Percentiles rank a stretch among this genome's conserved stretches.
phyloP scores from a whole-genome alignment of 139 green algal species.

The Ulvella scutata region DNA sequence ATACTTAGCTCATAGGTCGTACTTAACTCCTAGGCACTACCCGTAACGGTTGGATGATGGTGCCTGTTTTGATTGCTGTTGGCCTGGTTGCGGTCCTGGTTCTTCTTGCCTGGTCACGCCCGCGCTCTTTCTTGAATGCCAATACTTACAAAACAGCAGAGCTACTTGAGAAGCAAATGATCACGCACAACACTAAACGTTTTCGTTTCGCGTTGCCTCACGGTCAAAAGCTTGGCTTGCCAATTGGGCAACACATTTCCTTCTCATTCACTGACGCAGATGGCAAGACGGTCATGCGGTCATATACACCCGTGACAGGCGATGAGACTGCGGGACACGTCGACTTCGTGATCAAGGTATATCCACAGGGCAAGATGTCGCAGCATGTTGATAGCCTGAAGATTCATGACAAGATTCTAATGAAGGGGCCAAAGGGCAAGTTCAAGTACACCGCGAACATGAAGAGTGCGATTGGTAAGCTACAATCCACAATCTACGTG shows the following conservation, averaged over 20 bases:
- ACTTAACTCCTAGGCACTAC: too few species aligned
- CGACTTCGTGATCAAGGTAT: slow-evolving; percentile 85
- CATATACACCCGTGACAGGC: slow-evolving; percentile 64
- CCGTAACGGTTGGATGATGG: too few species aligned
- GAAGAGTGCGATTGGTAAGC: slow-evolving; percentile 47
- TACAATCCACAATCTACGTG: background rate
- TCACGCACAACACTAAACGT: slow-evolving; percentile 48
- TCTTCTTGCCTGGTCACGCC: background rate
- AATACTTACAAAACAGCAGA: slow-evolving; percentile 24
- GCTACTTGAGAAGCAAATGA: slow-evolving; percentile 19
- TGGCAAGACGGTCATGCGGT: slow-evolving; percentile 40
- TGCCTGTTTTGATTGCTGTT: background rate
- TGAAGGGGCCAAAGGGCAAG: slow-evolving; percentile 77
- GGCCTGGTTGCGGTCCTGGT: background rate
- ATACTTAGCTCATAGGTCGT: too few species aligned
- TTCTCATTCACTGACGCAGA: slow-evolving; percentile 37
- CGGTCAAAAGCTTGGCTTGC: slow-evolving; percentile 48
- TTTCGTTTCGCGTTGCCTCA: slow-evolving; percentile 52
- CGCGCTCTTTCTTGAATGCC: background rate
- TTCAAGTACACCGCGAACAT: slow-evolving; percentile 57
- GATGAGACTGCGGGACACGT: slow-evolving; percentile 38
- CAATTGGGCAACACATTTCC: slow-evolving; percentile 69
- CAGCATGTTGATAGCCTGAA: slow-evolving; percentile 59
- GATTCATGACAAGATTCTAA: slow-evolving; percentile 56
- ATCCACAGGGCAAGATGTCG: slow-evolving; percentile 74